Base-by-base conservation (phyloP, 768 basidiomycete species). In the Mycena pura region DNA sequence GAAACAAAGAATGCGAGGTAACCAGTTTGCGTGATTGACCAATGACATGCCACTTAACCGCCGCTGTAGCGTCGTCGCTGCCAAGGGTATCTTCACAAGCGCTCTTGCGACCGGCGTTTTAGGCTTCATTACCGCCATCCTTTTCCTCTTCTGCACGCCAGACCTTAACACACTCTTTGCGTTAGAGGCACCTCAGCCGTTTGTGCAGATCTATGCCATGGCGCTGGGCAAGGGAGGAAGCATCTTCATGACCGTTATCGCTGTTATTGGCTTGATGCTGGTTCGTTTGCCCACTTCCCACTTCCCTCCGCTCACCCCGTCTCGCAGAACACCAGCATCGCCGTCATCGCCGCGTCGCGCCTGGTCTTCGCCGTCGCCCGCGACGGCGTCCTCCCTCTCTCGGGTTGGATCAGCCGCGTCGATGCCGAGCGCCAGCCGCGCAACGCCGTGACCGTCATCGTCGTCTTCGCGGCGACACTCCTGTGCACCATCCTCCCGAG, bases 361-460 rank as follows among this genome's bases (percentile, higher is more conserved):
- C 47, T 49, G n/a, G 21, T 49, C 22, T 49, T 49, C 32, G 47
- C 47, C 47, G 36, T 49, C n/a, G 47, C 47, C 15, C 29, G 47
- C 15, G 47, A 49, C 19, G 47, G 47, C 19, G 36, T 49, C 32
- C 47, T 49, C 6, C 47, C 47, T 17, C 31, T 29, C 11, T 49
- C 47, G 9, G 36, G 21, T 19, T 49, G 47, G 47, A 49, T 49
- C 31, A 49, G 47, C 47, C 32, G 31, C 14, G 31, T 32, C 6
- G 36, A 49, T 21, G n/a, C 47, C 19, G 31, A 22, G n/a, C 31
- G 47, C 7, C 47, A 49, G n/a, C 47, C 47, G 19, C 32, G 36
- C 19, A 49, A 49, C 47, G 47, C 47, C 31, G 36, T 49, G n/a
- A 49, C 47, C 11, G 47, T 32, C 29, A 49, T 49, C 32, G n/a